phyloP scores from a whole-genome alignment of 805 yeast genomes.

The Debaryomyces maramus region DNA sequence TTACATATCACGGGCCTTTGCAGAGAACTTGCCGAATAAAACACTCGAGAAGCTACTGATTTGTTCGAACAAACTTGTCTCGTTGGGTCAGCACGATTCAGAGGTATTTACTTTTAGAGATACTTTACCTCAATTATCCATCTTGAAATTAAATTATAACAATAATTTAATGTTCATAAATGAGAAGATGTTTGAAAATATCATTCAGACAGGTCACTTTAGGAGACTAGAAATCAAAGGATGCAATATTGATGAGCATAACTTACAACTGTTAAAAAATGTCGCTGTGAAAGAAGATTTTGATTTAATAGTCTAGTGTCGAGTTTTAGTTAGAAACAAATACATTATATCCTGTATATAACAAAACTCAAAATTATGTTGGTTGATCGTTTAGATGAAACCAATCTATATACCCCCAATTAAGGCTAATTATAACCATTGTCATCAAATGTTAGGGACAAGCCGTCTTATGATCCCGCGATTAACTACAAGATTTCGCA shows the following conservation, averaged over 20 bases:
- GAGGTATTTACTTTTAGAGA: conserved; percentile 7
- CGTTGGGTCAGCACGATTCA: conserved; percentile 11
- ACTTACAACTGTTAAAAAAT: conserved; percentile 9
- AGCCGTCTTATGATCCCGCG: background rate
- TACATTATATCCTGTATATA: conserved; percentile 5
- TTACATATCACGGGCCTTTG: conserved; percentile 17
- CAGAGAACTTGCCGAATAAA: conserved; percentile 25
- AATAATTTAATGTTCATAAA: conserved; percentile 12
- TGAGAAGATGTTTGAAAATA: conserved; percentile 12
- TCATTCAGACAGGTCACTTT: conserved; percentile 5
- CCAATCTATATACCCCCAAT: too few species aligned
- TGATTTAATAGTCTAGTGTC: background rate
- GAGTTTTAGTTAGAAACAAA: background rate
- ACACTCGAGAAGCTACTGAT: conserved; percentile 25
- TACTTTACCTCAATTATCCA: conserved; percentile 20
- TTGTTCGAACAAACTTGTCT: conserved; percentile 16
- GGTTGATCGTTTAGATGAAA: too few species aligned
- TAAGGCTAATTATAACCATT: too few species aligned
- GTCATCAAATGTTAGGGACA: background rate
- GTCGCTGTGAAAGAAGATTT: background rate
- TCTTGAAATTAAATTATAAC: conserved; percentile 18
- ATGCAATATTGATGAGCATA: conserved; percentile 14
- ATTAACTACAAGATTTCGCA: background rate
- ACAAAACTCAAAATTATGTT: background rate
- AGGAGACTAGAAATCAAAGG: conserved; percentile 11